Percentiles rank a stretch among this genome's conserved stretches.
phyloP scores from a whole-genome alignment of 805 yeast genomes.

The Ogataea allantospora region DNA sequence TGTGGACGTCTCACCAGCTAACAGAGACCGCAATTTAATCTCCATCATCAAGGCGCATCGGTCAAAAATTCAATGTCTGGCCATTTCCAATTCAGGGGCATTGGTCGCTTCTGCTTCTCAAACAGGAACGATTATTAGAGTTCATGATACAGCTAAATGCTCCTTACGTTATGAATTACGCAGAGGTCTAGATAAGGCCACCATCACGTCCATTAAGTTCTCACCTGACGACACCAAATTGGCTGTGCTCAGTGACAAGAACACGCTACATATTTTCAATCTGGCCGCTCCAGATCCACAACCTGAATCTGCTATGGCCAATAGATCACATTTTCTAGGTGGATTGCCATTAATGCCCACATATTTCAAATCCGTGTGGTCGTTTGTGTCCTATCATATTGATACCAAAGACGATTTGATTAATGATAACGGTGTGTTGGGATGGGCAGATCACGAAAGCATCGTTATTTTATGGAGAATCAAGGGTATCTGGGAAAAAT shows the following conservation, averaged over 20 bases:
- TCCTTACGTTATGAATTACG: conserved; percentile 79
- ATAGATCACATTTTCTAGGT: conserved; percentile 65
- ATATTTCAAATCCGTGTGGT: conserved; percentile 85
- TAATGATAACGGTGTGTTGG: conserved; percentile 48
- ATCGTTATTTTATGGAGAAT: conserved; percentile 73
- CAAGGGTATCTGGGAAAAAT: conserved; percentile 83
- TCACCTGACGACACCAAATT: conserved; percentile 72
- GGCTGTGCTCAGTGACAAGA: conserved; percentile 86
- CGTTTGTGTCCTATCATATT: conserved; percentile 72
- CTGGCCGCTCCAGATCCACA: conserved; percentile 34
- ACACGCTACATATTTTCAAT: conserved; percentile 83
- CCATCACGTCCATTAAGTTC: conserved; percentile 78
- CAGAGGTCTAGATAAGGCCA: conserved; percentile 85
- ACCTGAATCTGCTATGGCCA: conserved; percentile 28
- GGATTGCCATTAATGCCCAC: conserved; percentile 55
- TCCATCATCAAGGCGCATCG: conserved; percentile 79
- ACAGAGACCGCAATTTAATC: conserved; percentile 60
- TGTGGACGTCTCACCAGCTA: conserved; percentile 67
- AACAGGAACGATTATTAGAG: conserved; percentile 76
- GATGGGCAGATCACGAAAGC: conserved; percentile 77
- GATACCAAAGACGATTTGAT: conserved; percentile 32
- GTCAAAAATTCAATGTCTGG: conserved; percentile 58
- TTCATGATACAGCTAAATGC: conserved; percentile 68
- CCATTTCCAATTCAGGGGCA: conserved; percentile 61
- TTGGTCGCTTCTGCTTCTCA: conserved; percentile 79